Conservation (phyloP, 2,329 filamentous ascomycete species). For the Sporothrix globosa region DNA sequence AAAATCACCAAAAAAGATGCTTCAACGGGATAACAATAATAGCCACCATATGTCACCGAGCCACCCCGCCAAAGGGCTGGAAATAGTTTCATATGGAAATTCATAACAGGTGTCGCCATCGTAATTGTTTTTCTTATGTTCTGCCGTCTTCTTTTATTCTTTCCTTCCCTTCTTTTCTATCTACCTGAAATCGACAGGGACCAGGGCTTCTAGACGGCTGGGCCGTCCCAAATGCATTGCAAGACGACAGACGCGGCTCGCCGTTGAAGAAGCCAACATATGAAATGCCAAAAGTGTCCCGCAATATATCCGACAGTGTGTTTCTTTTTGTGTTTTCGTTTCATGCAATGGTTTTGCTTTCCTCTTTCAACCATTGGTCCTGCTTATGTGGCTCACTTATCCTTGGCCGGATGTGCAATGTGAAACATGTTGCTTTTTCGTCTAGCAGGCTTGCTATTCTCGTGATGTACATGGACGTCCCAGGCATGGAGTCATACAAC, state of each 20-base stretch:
- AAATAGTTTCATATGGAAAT: conserved; percentile 15
- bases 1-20: not conserved
- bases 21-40: not conserved
- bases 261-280: not conserved
- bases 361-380: not conserved
- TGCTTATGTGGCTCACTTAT: not conserved
- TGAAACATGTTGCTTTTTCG: conserved; percentile 11
- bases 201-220: not conserved
- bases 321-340: not conserved
- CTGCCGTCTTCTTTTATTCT: not conserved
- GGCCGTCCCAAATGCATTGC: conserved; percentile 20
- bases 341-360: not conserved
- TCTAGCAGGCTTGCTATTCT: not conserved
- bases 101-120: conserved; percentile 16
- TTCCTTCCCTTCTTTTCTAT: not conserved
- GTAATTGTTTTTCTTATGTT: not conserved
- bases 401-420: not conserved
- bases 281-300: conserved; percentile 4
- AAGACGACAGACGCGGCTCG: conserved; percentile 4
- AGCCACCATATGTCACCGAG: no score
- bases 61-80: not conserved
- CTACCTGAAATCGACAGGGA: conserved; percentile 21
- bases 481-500: not conserved
- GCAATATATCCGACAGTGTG: not conserved
- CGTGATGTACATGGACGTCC: not conserved